Evolutionary conservation across 805 yeast species (phyloP).

Genomic region (Clavispora santaluciae): DNA sequence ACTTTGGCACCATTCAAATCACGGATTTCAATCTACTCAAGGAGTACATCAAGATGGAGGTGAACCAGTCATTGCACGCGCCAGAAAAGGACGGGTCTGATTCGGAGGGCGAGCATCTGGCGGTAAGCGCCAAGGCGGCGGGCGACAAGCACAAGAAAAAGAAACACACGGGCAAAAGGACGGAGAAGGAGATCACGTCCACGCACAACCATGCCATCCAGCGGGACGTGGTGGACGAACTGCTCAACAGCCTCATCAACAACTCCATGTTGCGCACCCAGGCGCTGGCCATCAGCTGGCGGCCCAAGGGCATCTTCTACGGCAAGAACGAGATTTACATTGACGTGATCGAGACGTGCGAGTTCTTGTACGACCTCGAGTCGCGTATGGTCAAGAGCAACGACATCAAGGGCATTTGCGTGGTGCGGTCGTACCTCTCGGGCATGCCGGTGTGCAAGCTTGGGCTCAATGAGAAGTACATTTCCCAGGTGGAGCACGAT

Average conservation of each 20-base stretch:
- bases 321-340: constrained; percentile 41
- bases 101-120: constrained; percentile 7
- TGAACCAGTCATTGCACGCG: constrained; percentile 13
- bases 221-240: constrained; percentile 24
- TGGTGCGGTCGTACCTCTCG: constrained; percentile 35
- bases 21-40: constrained; percentile 74
- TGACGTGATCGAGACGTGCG: constrained; percentile 37
- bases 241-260: constrained; percentile 38
- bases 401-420: constrained; percentile 31
- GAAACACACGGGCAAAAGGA: constrained; percentile 4
- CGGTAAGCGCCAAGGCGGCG: not conserved
- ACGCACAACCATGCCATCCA: constrained; percentile 36
- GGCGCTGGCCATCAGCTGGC: constrained; percentile 50
- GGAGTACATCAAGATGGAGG: constrained; percentile 67
- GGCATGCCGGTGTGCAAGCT: constrained; percentile 42
- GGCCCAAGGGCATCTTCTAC: constrained; percentile 43
- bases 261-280: constrained; percentile 73
- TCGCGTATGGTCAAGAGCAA: constrained; percentile 24
- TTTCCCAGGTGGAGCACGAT: constrained; percentile 30
- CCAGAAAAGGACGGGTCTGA: constrained; percentile 7
- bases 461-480: constrained; percentile 37
- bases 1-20: constrained; percentile 79
- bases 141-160: constrained; percentile 7
- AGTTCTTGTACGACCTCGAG: constrained; percentile 32
- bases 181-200: constrained; percentile 15